Conservation (phyloP, 2,329 filamentous ascomycete species). For the Bimuria novae-zelandiae region DNA sequence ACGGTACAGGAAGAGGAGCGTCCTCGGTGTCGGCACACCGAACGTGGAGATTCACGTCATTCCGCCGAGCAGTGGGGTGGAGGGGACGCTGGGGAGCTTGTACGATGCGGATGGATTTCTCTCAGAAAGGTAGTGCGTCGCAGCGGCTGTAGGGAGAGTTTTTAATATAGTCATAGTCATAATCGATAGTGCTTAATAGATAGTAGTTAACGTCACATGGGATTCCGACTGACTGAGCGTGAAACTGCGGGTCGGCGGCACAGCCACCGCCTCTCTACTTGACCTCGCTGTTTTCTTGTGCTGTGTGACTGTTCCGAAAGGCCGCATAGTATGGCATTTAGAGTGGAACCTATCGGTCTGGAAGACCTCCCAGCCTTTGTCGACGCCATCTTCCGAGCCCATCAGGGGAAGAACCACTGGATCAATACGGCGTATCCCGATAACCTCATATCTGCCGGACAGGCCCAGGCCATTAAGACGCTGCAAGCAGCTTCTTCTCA, state of each 20-base stretch:
- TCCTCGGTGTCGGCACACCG: slow-evolving; percentile 24
- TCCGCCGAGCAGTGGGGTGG: slow-evolving; percentile 21
- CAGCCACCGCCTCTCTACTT: too few relatives aligned
- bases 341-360: too few relatives aligned
- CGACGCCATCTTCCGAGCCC: background rate
- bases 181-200: too few relatives aligned
- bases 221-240: too few relatives aligned
- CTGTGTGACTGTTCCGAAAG: too few relatives aligned
- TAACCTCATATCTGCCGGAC: background rate
- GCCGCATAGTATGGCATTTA: too few relatives aligned
- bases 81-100: slow-evolving; percentile 35
- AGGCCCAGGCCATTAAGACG: background rate
- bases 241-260: too few relatives aligned
- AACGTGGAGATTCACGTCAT: slow-evolving; percentile 32
- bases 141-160: too few relatives aligned
- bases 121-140: too few relatives aligned
- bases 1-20: slow-evolving; percentile 22
- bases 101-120: slow-evolving; percentile 44
- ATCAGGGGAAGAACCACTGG: background rate
- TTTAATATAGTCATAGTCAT: too few relatives aligned
- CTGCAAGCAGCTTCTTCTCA: background rate
- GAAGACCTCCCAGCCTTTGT: background rate
- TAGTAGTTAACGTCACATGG: too few relatives aligned
- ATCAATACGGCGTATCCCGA: background rate
- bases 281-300: too few relatives aligned